These are phyloP conservation scores for Cryphonectria radicalis DNA, from an alignment of 2,329 filamentous ascomycete genomes.

Conservation along the genomic window DNA sequence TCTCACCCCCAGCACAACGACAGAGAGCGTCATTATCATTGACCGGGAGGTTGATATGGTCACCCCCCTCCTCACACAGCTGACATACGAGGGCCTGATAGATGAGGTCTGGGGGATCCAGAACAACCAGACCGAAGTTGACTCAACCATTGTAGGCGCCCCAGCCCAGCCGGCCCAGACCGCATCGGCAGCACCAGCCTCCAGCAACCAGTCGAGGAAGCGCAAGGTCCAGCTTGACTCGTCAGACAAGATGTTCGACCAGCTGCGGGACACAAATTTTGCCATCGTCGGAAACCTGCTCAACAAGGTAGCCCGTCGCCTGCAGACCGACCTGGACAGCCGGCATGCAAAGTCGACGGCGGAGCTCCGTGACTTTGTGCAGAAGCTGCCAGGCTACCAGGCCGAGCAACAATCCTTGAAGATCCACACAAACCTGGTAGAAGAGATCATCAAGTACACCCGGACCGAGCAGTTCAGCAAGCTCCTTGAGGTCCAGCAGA, in stretches of 20 bases:
- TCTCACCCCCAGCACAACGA: constrained; percentile 81
- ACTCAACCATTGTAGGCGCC: constrained; percentile 85
- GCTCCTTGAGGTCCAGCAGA: constrained; percentile 91
- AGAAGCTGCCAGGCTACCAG: constrained; percentile 88
- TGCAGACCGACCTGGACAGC: constrained; percentile 85
- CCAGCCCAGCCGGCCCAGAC: constrained; percentile 61
- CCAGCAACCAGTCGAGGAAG: constrained; percentile 67
- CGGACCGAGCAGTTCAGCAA: constrained; percentile 87
- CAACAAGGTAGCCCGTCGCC: constrained; percentile 85
- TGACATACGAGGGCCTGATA: constrained; percentile 95
- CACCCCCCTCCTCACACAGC: constrained; percentile 87
- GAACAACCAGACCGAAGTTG: constrained; percentile 91
- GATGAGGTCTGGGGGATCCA: constrained; percentile 92
- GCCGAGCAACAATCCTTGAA: constrained; percentile 93
- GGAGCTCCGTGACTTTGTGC: constrained; percentile 94
- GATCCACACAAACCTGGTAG: constrained; percentile 86
- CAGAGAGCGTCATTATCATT: constrained; percentile 91
- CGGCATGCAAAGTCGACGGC: constrained; percentile 86
- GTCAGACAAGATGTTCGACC: constrained; percentile 84
- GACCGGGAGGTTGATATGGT: constrained; percentile 95
- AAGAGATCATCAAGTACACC: constrained; percentile 94
- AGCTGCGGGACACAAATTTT: constrained; percentile 91
- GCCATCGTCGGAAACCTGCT: constrained; percentile 87
- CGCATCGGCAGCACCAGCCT: constrained; percentile 58
- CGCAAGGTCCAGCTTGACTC: constrained; percentile 88